A percentile compares a stretch with the other conserved stretches of the same genome.
Evolutionary conservation across 768 basidiomycete genomes (phyloP).

Genomic region (Trametes gibbosa): DNA sequence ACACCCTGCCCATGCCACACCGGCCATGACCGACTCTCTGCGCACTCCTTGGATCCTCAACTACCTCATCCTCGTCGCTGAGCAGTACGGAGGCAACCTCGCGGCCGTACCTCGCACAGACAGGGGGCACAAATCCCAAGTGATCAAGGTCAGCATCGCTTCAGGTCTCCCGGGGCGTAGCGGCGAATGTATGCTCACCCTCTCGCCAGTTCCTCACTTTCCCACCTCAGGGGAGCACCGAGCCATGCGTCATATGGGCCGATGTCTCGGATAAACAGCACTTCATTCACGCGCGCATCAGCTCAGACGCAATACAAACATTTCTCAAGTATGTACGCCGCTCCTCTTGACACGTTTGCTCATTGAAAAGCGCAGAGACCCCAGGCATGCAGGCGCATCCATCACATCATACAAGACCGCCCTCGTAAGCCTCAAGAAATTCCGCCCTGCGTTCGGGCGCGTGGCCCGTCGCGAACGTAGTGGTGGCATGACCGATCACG

Average conservation of each 20-base stretch:
- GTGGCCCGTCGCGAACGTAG: constrained; percentile 41
- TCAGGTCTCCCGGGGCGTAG: no score
- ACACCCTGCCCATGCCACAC: not conserved
- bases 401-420: constrained; percentile 48
- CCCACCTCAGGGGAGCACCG: constrained; percentile 32
- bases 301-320: constrained; percentile 44
- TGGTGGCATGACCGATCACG: constrained; percentile 38
- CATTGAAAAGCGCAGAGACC: constrained; percentile 7
- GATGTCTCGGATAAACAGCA: constrained; percentile 56
- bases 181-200: not conserved
- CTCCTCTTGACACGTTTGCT: not conserved
- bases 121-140: constrained; percentile 54
- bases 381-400: constrained; percentile 23
- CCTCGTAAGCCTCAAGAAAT: constrained; percentile 46
- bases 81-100: constrained; percentile 49
- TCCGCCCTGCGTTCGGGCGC: constrained; percentile 50
- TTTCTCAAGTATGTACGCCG: constrained; percentile 36
- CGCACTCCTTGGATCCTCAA: constrained; percentile 53
- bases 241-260: constrained; percentile 54
- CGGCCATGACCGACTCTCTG: constrained; percentile 42
- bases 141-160: constrained; percentile 44
- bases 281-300: constrained; percentile 53
- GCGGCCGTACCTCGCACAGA: constrained; percentile 30
- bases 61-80: constrained; percentile 50
- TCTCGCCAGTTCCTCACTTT: constrained; percentile 53